A percentile compares a stretch with the other conserved stretches of the same genome.
phyloP scores from a whole-genome alignment of 2,329 filamentous ascomycete species.

The Metarhizium humberi region DNA sequence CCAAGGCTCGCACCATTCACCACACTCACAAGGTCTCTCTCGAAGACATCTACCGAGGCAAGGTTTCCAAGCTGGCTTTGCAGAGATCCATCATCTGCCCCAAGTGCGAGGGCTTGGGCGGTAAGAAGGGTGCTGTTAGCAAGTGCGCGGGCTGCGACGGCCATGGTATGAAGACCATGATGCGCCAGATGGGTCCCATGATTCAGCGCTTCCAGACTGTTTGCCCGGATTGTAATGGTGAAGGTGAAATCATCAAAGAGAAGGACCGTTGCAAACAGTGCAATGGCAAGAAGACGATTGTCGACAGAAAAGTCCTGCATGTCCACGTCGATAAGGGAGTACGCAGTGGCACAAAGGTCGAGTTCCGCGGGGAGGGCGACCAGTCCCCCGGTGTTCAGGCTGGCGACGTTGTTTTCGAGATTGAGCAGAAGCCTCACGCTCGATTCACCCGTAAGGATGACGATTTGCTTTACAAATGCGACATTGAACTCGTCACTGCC shows the following conservation, averaged over 20 bases:
- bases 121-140: conserved; percentile 96
- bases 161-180: conserved; percentile 98
- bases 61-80: conserved; percentile 92
- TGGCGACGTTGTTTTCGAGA: conserved; percentile 96
- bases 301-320: conserved; percentile 96
- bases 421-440: conserved; percentile 96
- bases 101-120: conserved; percentile 87
- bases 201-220: conserved; percentile 99
- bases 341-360: conserved; percentile 87
- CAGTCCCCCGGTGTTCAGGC: conserved; percentile 88
- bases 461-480: conserved; percentile 87
- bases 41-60: conserved; percentile 96
- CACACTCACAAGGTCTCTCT: conserved; percentile 97
- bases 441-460: conserved; percentile 95
- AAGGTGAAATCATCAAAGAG: conserved; percentile 92
- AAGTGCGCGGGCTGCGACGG: conserved; percentile 87
- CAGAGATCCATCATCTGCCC: conserved; percentile 97
- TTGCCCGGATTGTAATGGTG: conserved; percentile 95
- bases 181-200: conserved; percentile 99
- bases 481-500: conserved; percentile 92
- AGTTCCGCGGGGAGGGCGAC: conserved; percentile 94
- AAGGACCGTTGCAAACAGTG: conserved; percentile 98
- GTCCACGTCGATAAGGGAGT: conserved; percentile 96
- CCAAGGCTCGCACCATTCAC: conserved; percentile 89
- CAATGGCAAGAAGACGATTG: conserved; percentile 92